A percentile compares a stretch with the other conserved stretches of the same genome.
Conservation (phyloP, 371 early-diverging fungal species). For the Mortierella sp. region DNA sequence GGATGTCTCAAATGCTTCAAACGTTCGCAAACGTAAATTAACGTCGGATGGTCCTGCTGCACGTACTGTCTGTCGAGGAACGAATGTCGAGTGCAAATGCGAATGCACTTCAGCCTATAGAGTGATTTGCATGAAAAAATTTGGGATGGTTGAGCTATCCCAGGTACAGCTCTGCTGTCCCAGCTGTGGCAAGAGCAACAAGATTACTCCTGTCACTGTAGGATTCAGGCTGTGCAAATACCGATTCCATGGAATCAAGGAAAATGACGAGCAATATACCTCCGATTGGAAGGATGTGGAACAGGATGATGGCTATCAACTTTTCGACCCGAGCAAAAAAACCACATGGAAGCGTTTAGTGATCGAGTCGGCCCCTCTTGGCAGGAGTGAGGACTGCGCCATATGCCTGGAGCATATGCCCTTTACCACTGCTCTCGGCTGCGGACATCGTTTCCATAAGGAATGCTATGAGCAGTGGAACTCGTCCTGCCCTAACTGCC, state of each 20-base stretch:
- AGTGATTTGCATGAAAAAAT: conserved; percentile 1
- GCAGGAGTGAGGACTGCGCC: not conserved
- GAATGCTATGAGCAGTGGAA: not conserved
- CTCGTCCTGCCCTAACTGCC: conserved; percentile 13
- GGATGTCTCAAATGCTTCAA: conserved; percentile 10
- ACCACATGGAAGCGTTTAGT: conserved; percentile 23
- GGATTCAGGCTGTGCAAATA: conserved; percentile 27
- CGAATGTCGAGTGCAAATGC: conserved; percentile 26
- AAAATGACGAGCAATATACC: conserved; percentile 17
- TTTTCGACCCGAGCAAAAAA: conserved; percentile 6
- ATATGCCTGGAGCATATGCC: conserved; percentile 14
- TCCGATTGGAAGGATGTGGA: conserved; percentile 25
- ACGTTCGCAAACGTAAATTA: conserved; percentile 1
- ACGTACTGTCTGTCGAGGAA: conserved; percentile 4
- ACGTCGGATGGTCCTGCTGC: not conserved
- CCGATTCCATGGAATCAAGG: conserved; percentile 26
- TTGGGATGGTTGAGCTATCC: conserved; percentile 24
- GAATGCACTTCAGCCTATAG: conserved; percentile 5
- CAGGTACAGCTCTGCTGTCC: conserved; percentile 11
- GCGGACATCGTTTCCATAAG: conserved; percentile 18
- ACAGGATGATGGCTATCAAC: conserved; percentile 15
- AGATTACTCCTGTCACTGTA: conserved; percentile 17
- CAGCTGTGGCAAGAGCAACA: conserved; percentile 5
- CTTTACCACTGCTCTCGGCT: not conserved
- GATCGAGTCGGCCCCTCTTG: conserved; percentile 9